These are phyloP conservation scores for Podospora conica DNA, from an alignment of 495 filamentous ascomycete genomes.

Conservation along the genomic window DNA sequence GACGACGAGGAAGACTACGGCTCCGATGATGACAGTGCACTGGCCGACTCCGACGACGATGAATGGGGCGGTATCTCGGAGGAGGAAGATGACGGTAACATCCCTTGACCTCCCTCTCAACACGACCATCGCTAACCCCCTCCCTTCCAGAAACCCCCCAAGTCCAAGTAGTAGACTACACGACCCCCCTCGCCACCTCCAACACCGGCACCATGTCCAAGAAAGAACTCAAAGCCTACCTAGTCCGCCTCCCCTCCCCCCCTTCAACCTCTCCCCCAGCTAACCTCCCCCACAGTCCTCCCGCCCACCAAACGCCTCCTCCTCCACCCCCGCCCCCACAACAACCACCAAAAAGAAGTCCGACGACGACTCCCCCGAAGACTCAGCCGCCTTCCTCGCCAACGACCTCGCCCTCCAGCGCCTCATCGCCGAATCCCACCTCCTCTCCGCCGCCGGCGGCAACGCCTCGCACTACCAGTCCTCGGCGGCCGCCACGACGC, in stretches of 20 bases:
- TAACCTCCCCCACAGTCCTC: constrained; percentile 37
- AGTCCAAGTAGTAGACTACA: constrained; percentile 64
- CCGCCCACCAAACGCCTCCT: constrained; percentile 32
- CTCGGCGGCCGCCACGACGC: constrained; percentile 14
- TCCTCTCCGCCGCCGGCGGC: constrained; percentile 63
- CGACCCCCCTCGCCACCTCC: constrained; percentile 19
- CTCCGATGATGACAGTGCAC: constrained; percentile 28
- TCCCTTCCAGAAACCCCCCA: constrained; percentile 15
- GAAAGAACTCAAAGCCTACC: constrained; percentile 68
- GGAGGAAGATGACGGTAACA: constrained; percentile 17
- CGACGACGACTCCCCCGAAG: constrained; percentile 38
- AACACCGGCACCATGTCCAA: constrained; percentile 46
- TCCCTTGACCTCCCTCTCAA: not conserved
- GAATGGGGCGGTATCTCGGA: constrained; percentile 14
- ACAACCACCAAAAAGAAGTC: constrained; percentile 30
- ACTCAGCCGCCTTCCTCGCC: constrained; percentile 57
- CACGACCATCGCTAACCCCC: not conserved
- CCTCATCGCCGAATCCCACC: constrained; percentile 84
- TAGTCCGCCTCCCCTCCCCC: constrained; percentile 46
- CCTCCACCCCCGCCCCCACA: constrained; percentile 12
- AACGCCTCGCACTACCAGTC: constrained; percentile 42
- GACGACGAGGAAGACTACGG: constrained; percentile 32
- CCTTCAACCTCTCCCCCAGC: not conserved
- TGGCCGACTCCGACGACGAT: constrained; percentile 32
- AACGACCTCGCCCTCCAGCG: constrained; percentile 90